A percentile compares a stretch with the other conserved stretches of the same genome.
Conservation (phyloP, 2,329 filamentous ascomycete species). For the Colletotrichum brevisporum region DNA sequence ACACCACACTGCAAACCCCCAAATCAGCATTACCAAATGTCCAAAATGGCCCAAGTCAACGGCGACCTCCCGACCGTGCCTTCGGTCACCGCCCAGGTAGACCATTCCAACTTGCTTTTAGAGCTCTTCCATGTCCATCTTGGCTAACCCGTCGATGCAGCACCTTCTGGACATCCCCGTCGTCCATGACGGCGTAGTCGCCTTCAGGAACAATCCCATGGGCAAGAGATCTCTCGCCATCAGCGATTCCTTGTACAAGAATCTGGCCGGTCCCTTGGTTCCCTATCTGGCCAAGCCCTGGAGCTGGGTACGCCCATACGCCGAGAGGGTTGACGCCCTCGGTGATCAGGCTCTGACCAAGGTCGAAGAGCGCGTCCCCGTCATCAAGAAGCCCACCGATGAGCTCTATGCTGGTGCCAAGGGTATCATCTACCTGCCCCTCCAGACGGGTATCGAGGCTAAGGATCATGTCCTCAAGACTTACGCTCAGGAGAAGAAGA, state of each 20-base stretch:
- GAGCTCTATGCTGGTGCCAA: slow-evolving; percentile 77
- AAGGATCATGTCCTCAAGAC: slow-evolving; percentile 72
- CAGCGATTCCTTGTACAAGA: slow-evolving; percentile 80
- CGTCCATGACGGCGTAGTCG: slow-evolving; percentile 82
- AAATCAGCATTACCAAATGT: slow-evolving; percentile 20
- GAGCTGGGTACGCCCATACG: slow-evolving; percentile 86
- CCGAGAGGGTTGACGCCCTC: slow-evolving; percentile 83
- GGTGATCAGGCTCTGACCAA: slow-evolving; percentile 79
- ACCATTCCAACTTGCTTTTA: neutral
- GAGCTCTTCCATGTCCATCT: neutral
- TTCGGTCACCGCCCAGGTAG: slow-evolving; percentile 67
- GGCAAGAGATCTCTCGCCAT: slow-evolving; percentile 87
- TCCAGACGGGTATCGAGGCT: slow-evolving; percentile 72
- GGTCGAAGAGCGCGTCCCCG: slow-evolving; percentile 79
- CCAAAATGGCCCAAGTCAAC: slow-evolving; percentile 64
- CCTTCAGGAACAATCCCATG: slow-evolving; percentile 85
- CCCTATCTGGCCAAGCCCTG: slow-evolving; percentile 86
- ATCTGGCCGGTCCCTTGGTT: slow-evolving; percentile 82
- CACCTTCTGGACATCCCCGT: slow-evolving; percentile 89
- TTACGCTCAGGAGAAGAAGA: slow-evolving; percentile 73
- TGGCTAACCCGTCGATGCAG: slow-evolving; percentile 58
- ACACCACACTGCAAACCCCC: neutral
- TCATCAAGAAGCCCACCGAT: slow-evolving; percentile 81
- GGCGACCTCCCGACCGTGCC: slow-evolving; percentile 61
- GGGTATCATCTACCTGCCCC: slow-evolving; percentile 72